Base-by-base conservation (phyloP, 2,329 filamentous ascomycete genomes). In the Diaporthe citri region DNA sequence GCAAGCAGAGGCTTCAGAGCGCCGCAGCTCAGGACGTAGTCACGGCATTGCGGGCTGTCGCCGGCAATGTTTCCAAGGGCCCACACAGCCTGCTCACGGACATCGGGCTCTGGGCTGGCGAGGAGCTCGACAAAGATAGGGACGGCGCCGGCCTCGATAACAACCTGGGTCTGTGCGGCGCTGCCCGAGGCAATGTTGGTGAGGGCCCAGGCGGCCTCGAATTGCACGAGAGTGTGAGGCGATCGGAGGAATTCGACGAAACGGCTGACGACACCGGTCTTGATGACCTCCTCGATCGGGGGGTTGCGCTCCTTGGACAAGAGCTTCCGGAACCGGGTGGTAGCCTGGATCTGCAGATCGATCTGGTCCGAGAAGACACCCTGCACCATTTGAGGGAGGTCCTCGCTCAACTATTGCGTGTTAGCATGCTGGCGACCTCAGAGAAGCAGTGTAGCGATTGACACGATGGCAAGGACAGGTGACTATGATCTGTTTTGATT, bases 161-260 rank as follows among this genome's bases (percentile, higher is more conserved):
- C 97, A 71, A 98, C 97, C 86, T 99, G 97, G 77, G 97, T 99
- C 88, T 99, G 97, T 80, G 95, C 94, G 76, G 97, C 97, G 75
- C 96, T 98, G 77, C 97, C 97, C 67, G 96, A 98, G 77, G 97
- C 97, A 85, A 99, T 99, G 89, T 99, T 99, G 88, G 97, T 99
- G 83, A 99, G 89, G 78, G 97, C 97, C 97, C 97, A 99, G 57
- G 97, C 97, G 81, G 97, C 97, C 89, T 99, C 97, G 83, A 99
- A 99, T 86, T 99, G 97, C 74, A 99, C 97, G 66, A 99, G 91
- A 46, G 97, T 98, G 86, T 99, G 97, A 78, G 97, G 97, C 73
- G 97, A 99, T 83, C 95, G 94, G 76, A 99, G 93, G 87, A 99
- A 99, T 86, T 98, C 95, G 86, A 99, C 97, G 82, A 99, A 99